Percentiles rank a stretch among this genome's conserved stretches.
phyloP scores from a whole-genome alignment of 805 yeast genomes.

The Sugiyamaella qingdaonensis region DNA sequence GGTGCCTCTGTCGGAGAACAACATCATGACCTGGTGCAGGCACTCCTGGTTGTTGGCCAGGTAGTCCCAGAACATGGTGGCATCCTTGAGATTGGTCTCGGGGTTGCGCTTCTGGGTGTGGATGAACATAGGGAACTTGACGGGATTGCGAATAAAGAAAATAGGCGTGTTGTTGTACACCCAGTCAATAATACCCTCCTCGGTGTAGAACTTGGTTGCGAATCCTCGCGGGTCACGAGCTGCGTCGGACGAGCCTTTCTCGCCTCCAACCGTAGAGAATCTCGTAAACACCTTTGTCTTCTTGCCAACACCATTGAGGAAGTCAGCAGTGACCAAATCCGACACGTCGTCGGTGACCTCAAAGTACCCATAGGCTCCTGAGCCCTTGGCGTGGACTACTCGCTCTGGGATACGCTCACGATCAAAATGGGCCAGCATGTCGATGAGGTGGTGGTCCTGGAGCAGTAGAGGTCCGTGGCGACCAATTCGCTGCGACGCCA shows the following conservation, averaged over 20 bases:
- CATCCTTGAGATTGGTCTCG: conserved; percentile 54
- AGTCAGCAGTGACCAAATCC: conserved; percentile 45
- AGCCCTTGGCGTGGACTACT: conserved; percentile 65
- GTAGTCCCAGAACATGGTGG: conserved; percentile 57
- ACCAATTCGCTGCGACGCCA: conserved; percentile 51
- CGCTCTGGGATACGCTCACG: conserved; percentile 64
- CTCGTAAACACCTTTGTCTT: conserved; percentile 61
- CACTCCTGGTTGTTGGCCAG: conserved; percentile 51
- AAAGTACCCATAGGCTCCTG: conserved; percentile 58
- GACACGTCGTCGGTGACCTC: conserved; percentile 55
- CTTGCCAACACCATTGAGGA: conserved; percentile 72
- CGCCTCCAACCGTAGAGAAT: conserved; percentile 69
- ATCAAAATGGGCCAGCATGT: conserved; percentile 55
- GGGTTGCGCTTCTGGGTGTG: conserved; percentile 72
- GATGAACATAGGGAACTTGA: conserved; percentile 60
- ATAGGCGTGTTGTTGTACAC: conserved; percentile 71
- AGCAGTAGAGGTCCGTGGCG: conserved; percentile 53
- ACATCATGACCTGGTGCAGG: conserved; percentile 52
- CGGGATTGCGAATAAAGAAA: conserved; percentile 60
- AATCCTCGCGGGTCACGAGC: conserved; percentile 71
- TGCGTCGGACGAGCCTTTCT: conserved; percentile 60
- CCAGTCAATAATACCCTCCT: conserved; percentile 67
- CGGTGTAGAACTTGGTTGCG: conserved; percentile 60
- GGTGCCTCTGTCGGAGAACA: conserved; percentile 59
- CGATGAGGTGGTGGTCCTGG: conserved; percentile 56